These are phyloP conservation scores for Bipolaris sorokiniana DNA, from an alignment of 2,329 filamentous ascomycete genomes.

Conservation along the genomic window DNA sequence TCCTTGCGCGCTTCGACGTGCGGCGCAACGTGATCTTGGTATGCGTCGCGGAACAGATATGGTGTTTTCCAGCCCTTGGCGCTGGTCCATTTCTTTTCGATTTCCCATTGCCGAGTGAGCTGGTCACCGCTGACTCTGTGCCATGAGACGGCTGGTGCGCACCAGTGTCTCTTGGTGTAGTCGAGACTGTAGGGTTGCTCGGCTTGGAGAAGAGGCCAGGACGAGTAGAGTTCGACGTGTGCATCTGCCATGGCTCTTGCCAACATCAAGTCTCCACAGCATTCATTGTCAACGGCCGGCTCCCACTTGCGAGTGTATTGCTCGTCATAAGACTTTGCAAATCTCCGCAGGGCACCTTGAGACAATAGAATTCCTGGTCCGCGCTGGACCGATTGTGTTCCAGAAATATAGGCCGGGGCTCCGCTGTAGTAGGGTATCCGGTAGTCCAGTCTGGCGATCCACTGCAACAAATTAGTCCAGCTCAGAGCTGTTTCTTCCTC, in stretches of 20 bases:
- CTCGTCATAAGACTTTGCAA: constrained; percentile 41
- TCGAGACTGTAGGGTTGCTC: constrained; percentile 51
- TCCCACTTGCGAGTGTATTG: constrained; percentile 45
- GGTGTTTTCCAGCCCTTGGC: constrained; percentile 42
- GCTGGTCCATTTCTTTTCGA: constrained; percentile 43
- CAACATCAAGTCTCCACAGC: constrained; percentile 49
- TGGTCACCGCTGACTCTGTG: constrained; percentile 36
- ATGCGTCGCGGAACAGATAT: constrained; percentile 45
- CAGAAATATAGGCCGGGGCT: constrained; percentile 45
- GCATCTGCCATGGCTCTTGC: constrained; percentile 44
- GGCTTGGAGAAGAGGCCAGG: constrained; percentile 53
- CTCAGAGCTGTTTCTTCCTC: constrained; percentile 44
- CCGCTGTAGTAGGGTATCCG: constrained; percentile 53
- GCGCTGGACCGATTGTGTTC: constrained; percentile 51
- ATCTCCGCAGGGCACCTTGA: constrained; percentile 47
- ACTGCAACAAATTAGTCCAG: constrained; percentile 50
- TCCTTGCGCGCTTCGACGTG: constrained; percentile 33
- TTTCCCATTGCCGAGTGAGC: constrained; percentile 39
- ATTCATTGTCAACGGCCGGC: constrained; percentile 35
- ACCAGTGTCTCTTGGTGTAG: constrained; percentile 52
- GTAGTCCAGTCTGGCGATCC: constrained; percentile 48
- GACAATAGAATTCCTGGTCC: constrained; percentile 54
- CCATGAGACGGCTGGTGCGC: constrained; percentile 51
- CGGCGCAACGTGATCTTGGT: constrained; percentile 39
- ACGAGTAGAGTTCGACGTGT: constrained; percentile 45